These are phyloP conservation scores for Arthromyces matolae DNA, from an alignment of 768 basidiomycete genomes.

Conservation along the genomic window DNA sequence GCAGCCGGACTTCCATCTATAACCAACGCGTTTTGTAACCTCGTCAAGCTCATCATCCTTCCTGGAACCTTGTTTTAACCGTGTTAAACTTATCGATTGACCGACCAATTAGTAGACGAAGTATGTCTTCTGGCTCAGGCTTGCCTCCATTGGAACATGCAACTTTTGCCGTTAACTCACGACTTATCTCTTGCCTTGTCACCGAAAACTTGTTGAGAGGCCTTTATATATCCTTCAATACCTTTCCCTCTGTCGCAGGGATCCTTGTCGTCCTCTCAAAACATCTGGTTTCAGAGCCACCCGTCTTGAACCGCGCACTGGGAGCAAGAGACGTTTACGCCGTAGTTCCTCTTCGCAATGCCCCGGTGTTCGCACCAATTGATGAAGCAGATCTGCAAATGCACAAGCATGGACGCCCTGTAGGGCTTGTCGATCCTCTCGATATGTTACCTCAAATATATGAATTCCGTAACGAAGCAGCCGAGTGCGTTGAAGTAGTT, in stretches of 20 bases:
- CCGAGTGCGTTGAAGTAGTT: too few species aligned
- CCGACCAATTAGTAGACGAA: constrained; percentile 5
- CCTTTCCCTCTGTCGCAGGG: constrained; percentile 25
- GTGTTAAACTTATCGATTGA: too few species aligned
- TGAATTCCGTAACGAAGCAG: constrained; percentile 23
- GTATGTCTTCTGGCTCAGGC: constrained; percentile 34
- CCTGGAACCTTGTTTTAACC: too few species aligned
- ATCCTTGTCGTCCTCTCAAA: constrained; percentile 37
- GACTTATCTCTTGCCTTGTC: constrained; percentile 46
- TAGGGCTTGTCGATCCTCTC: constrained; percentile 53
- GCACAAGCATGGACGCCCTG: constrained; percentile 35
- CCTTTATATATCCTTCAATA: constrained; percentile 34
- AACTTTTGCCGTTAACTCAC: constrained; percentile 43
- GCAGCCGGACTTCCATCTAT: too few species aligned
- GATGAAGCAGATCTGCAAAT: constrained; percentile 11
- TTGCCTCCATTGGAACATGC: constrained; percentile 36
- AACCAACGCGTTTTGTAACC: too few species aligned
- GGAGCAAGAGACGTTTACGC: constrained; percentile 41
- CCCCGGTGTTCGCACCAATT: constrained; percentile 35
- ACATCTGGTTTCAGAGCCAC: constrained; percentile 31
- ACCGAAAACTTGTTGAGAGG: constrained; percentile 44
- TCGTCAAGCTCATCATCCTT: too few species aligned
- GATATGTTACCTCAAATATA: constrained; percentile 50
- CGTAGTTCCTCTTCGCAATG: constrained; percentile 43
- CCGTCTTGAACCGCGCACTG: constrained; percentile 29